Conservation (phyloP, 2,329 filamentous ascomycete species). For the Talaromyces islandicus region DNA sequence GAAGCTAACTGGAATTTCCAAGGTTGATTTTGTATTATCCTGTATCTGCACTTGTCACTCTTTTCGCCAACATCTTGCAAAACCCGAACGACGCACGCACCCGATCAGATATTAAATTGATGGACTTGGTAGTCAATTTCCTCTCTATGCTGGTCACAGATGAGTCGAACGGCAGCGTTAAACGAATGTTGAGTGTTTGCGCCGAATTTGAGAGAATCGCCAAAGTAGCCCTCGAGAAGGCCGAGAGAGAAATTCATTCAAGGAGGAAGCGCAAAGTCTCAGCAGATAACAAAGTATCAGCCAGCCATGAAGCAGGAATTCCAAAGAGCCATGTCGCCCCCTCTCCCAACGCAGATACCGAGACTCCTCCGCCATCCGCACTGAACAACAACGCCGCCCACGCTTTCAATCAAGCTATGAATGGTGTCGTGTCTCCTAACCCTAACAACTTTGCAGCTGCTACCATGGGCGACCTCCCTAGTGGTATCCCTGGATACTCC, state of each 20-base stretch:
- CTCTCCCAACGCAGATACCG: background rate
- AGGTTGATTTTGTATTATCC: constrained; percentile 94
- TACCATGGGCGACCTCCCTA: constrained; percentile 19
- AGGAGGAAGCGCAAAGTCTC: constrained; percentile 75
- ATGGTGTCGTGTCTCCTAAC: constrained; percentile 8
- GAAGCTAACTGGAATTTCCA: constrained; percentile 23
- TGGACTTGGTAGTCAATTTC: constrained; percentile 91
- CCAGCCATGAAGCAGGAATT: constrained; percentile 10
- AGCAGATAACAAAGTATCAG: background rate
- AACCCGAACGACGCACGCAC: constrained; percentile 87
- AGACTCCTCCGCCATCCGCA: background rate
- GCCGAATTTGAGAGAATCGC: constrained; percentile 96
- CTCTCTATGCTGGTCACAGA: constrained; percentile 83
- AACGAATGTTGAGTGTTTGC: constrained; percentile 88
- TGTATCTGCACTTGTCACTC: constrained; percentile 85
- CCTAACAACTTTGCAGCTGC: constrained; percentile 18
- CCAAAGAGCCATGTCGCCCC: constrained; percentile 6
- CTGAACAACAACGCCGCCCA: background rate
- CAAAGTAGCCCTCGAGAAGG: constrained; percentile 81
- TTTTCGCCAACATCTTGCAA: constrained; percentile 94
- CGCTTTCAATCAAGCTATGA: background rate
- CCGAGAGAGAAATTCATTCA: constrained; percentile 74
- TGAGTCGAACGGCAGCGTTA: constrained; percentile 82
- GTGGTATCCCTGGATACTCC: constrained; percentile 24
- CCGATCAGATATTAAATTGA: constrained; percentile 79